phyloP scores from a whole-genome alignment of 495 filamentous ascomycete species.

The Lophiostoma macrostomum region DNA sequence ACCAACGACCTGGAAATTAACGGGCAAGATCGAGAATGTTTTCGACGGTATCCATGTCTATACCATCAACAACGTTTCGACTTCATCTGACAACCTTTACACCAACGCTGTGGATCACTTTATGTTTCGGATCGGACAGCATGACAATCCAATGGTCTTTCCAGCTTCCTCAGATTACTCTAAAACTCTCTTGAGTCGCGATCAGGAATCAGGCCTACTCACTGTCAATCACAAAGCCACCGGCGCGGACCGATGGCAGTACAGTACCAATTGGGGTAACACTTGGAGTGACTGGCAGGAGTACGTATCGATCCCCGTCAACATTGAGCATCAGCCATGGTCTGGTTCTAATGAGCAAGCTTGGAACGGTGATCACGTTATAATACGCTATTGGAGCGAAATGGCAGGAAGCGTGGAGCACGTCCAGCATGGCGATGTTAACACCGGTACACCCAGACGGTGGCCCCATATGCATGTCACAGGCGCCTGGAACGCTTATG shows the following conservation, averaged over 20 bases:
- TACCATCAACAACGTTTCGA: constrained; percentile 55
- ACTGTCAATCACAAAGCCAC: constrained; percentile 59
- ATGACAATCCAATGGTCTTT: constrained; percentile 61
- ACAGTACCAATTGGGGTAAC: constrained; percentile 60
- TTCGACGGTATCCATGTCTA: constrained; percentile 64
- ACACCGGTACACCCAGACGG: constrained; percentile 45
- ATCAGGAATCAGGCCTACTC: constrained; percentile 42
- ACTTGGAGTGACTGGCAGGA: constrained; percentile 58
- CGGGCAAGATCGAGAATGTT: constrained; percentile 55
- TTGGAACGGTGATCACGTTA: constrained; percentile 65
- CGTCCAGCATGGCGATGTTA: constrained; percentile 60
- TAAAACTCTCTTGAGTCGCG: constrained; percentile 46
- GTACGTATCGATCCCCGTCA: constrained; percentile 51
- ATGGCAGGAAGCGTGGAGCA: constrained; percentile 63
- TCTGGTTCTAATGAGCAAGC: constrained; percentile 58
- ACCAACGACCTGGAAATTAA: constrained; percentile 55
- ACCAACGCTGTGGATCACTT: constrained; percentile 57
- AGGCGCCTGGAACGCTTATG: constrained; percentile 65
- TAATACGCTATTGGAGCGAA: constrained; percentile 66
- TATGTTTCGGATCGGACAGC: constrained; percentile 54
- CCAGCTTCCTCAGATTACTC: constrained; percentile 59
- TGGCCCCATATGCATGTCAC: constrained; percentile 66
- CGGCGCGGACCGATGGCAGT: constrained; percentile 64
- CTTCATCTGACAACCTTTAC: constrained; percentile 34
- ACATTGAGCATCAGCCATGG: constrained; percentile 52